Evolutionary conservation across 495 filamentous ascomycete species (phyloP).

Genomic region (Aspergillus coremiiformis): DNA sequence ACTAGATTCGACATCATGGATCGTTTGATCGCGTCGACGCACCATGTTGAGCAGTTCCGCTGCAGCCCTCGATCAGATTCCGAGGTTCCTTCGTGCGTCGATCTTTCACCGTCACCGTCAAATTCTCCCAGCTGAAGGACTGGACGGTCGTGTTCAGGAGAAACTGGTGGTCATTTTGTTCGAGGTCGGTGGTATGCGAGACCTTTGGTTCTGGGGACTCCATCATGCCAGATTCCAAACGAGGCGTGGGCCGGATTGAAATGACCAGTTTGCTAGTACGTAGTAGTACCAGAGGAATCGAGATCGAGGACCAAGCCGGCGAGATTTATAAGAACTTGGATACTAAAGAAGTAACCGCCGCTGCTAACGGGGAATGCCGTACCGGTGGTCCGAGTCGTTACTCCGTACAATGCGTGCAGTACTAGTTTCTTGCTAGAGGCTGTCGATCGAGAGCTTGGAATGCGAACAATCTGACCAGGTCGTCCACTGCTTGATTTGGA

Average conservation of each 20-base stretch:
- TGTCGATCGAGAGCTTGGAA: no score
- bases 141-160: conserved; percentile 32
- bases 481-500: no score
- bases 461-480: no score
- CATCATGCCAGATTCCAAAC: conserved; percentile 7
- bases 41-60: conserved; percentile 21
- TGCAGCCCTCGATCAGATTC: conserved; percentile 33
- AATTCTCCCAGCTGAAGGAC: conserved; percentile 52
- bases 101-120: conserved; percentile 65
- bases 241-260: not conserved
- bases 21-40: not conserved
- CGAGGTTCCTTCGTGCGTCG: conserved; percentile 50
- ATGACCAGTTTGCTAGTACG: not conserved
- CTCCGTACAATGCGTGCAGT: no score
- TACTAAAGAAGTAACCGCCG: no score
- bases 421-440: no score
- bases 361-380: no score
- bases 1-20: no score
- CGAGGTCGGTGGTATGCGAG: conserved; percentile 18
- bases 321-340: not conserved
- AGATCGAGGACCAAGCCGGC: not conserved
- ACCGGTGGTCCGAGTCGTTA: no score
- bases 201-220: not conserved
- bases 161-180: conserved; percentile 26
- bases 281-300: not conserved